Conservation (phyloP, 1,284 basidiomycete species). For the Rhodotorula glutinis region DNA sequence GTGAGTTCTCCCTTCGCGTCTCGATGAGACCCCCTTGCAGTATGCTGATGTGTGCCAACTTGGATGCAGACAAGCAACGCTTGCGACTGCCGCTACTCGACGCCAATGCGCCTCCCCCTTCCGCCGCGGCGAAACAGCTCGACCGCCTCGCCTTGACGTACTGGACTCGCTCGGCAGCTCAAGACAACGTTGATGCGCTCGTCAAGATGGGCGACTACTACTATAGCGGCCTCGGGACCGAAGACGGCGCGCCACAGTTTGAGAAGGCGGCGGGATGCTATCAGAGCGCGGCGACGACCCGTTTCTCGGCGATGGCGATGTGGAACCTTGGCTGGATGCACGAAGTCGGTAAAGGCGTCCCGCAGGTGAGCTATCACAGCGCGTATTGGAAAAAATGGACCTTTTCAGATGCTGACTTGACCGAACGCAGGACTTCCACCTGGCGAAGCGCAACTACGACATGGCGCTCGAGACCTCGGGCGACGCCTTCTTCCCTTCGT, state of each 20-base stretch:
- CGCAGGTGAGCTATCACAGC: constrained; percentile 57
- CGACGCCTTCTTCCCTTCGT: constrained; percentile 84
- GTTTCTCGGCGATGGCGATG: constrained; percentile 87
- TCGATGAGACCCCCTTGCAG: too few species aligned
- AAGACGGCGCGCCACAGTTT: constrained; percentile 59
- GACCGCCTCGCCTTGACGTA: constrained; percentile 79
- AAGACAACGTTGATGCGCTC: constrained; percentile 89
- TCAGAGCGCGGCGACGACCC: constrained; percentile 82
- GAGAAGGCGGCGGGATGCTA: constrained; percentile 92
- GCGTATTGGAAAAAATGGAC: background rate
- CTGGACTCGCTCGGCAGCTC: constrained; percentile 90
- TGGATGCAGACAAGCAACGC: constrained; percentile 76
- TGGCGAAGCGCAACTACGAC: constrained; percentile 96
- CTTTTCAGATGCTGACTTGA: background rate
- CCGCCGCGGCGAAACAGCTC: constrained; percentile 56
- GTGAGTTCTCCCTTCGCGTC: constrained; percentile 51
- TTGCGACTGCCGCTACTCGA: constrained; percentile 51
- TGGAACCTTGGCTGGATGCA: constrained; percentile 99
- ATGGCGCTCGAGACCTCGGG: constrained; percentile 76
- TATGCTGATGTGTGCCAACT: too few species aligned
- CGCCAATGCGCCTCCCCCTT: background rate
- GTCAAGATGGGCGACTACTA: constrained; percentile 76
- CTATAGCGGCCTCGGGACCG: constrained; percentile 73
- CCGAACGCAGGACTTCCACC: constrained; percentile 75
- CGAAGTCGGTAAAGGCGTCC: constrained; percentile 88